Evolutionary conservation across 495 filamentous ascomycete genomes (phyloP).

Genomic region (Podospora pseudopauciseta): DNA sequence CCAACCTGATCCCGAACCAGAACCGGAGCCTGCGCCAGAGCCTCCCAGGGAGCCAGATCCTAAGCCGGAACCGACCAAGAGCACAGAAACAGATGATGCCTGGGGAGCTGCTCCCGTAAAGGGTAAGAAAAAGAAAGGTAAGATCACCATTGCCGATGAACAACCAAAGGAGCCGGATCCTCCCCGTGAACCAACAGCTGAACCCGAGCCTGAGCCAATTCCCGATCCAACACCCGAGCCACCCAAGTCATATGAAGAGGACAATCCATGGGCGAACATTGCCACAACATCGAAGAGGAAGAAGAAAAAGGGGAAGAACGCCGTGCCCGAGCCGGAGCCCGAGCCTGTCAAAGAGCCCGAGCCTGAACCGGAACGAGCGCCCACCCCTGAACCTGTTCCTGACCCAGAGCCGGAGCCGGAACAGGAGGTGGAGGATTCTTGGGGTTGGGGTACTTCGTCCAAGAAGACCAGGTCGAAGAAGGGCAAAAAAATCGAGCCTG

Average conservation of each 20-base stretch:
- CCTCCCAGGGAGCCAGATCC: conserved; percentile 10
- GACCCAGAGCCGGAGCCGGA: conserved; percentile 14
- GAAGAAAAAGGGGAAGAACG: conserved; percentile 25
- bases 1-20: conserved; percentile 14
- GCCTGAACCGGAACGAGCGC: conserved; percentile 14
- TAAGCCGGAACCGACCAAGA: neutral
- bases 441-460: neutral
- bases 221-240: conserved; percentile 20
- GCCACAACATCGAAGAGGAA: conserved; percentile 36
- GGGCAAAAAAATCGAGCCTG: conserved; percentile 8
- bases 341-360: conserved; percentile 20
- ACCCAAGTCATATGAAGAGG: conserved; percentile 17
- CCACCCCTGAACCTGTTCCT: conserved; percentile 15
- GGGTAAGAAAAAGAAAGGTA: conserved; percentile 28
- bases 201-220: conserved; percentile 27
- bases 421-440: conserved; percentile 10
- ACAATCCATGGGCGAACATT: conserved; percentile 24
- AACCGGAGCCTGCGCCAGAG: conserved; percentile 8
- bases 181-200: conserved; percentile 24
- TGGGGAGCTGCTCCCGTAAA: conserved; percentile 17
- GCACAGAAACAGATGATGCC: neutral
- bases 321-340: conserved; percentile 10
- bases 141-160: conserved; percentile 18
- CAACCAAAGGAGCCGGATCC: conserved; percentile 21
- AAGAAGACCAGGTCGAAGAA: conserved; percentile 8